Base-by-base conservation (phyloP, 2,329 filamentous ascomycete species). In the Trichophyton rubrum region DNA sequence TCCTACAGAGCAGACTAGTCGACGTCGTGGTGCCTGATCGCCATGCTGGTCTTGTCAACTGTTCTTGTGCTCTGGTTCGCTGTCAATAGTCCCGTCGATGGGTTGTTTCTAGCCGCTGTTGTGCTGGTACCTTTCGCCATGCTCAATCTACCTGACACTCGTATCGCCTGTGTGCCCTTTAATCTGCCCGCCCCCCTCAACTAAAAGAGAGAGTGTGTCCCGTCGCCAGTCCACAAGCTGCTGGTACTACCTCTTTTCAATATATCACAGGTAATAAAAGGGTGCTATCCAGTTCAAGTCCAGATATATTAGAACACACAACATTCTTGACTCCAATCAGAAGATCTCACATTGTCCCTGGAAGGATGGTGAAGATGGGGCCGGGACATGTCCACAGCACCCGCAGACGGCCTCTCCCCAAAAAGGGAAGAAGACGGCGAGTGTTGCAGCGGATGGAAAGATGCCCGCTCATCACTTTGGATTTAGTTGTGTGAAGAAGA, bases 391-490 rank as follows among this genome's bases (percentile, higher is more conserved):
- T 85, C 82, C 82, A 76, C 83, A 85, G 79, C 68, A 70, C 71
- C 71, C 71, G 67, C 69, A 43, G 40, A 59, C 76, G 77, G 78
- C 77, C 80, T 77, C 51, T 15, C 8, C 43, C 17, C 4, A 76
- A 73, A 72, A 69, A 74, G 76, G 73, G 77, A 75, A 76, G 77
- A 73, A 69, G 66, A 53, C 49, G 45, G 76, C 81, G 76, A 81
- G 79, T 67, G 71, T 78, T 85, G 73, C 61, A 68, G 72, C 76
- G 78, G 71, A 30, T 30, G 27, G 24, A 7, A 71, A 73, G 76
- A 80, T 80, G 81, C 82, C 80, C 78, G 78, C 85, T 88, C 87
- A 82, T 90, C 86, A 86, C 79, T 73, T 83, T 85, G 86, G 85
- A 82, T 83, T 83, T 89, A 89, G 86, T 89, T 89, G 84, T 81